Evolutionary conservation across 202 grass and related monocot species (phyloP).

Genomic region (Cymbopogon flexuosus): DNA sequence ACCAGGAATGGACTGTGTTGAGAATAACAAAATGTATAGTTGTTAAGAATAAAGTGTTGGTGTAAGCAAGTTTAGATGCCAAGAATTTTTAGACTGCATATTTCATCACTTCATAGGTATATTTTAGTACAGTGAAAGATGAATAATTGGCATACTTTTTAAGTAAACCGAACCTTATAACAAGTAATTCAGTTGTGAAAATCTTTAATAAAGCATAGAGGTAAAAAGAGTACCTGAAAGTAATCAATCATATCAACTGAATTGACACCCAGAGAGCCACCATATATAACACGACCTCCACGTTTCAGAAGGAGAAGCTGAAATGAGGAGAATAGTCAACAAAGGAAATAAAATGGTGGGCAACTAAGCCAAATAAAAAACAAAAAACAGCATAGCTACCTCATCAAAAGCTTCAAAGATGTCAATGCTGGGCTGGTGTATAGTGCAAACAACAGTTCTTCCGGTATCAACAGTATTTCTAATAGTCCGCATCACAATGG

Average conservation of each 20-base stretch:
- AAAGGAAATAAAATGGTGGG: not conserved
- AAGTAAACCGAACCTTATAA: not conserved
- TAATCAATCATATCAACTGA: conserved; percentile 69
- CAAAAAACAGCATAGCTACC: conserved; percentile 19
- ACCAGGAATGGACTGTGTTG: conserved; percentile 45
- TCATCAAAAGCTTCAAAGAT: conserved; percentile 96
- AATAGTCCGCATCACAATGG: conserved; percentile 81
- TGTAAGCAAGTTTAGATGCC: not conserved
- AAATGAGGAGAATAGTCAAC: not conserved
- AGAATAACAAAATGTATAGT: not conserved
- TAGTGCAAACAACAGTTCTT: conserved; percentile 75
- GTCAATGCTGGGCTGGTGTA: conserved; percentile 83
- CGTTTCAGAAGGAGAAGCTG: conserved; percentile 71
- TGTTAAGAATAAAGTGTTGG: not conserved
- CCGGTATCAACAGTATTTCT: conserved; percentile 81
- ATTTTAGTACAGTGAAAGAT: not conserved
- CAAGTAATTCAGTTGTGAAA: not conserved
- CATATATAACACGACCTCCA: conserved; percentile 59
- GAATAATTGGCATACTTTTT: not conserved
- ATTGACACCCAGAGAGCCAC: conserved; percentile 54
- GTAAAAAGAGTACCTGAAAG: conserved; percentile 48
- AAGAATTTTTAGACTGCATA: not conserved
- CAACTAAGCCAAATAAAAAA: not conserved
- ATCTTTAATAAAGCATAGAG: not conserved
- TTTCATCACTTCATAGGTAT: not conserved